A percentile compares a stretch with the other conserved stretches of the same genome.
These are phyloP conservation scores for Beauveria pseudobassiana DNA, from an alignment of 2,329 filamentous ascomycete genomes.

Conservation along the genomic window DNA sequence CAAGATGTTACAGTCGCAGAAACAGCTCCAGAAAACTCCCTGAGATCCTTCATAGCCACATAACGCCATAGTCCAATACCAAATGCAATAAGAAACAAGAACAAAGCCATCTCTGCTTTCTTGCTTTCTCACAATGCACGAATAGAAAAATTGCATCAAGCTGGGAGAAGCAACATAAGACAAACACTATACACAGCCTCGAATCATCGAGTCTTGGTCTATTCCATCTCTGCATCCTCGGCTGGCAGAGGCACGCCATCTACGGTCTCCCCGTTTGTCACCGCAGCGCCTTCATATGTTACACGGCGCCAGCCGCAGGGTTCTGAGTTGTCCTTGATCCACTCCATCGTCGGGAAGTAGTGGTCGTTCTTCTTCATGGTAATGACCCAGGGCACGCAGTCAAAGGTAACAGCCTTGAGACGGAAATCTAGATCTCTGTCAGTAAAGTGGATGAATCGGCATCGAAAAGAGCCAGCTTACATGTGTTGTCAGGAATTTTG, in stretches of 20 bases:
- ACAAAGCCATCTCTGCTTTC: not conserved
- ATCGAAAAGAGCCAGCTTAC: constrained; percentile 34
- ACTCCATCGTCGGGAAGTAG: constrained; percentile 71
- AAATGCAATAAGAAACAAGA: constrained; percentile 13
- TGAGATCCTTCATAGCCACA: constrained; percentile 29
- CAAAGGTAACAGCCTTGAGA: constrained; percentile 93
- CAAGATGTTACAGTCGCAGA: constrained; percentile 5
- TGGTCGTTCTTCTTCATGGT: constrained; percentile 99
- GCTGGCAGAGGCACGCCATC: constrained; percentile 38
- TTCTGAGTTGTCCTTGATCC: constrained; percentile 55
- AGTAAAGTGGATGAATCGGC: not conserved
- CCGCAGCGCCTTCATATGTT: constrained; percentile 51
- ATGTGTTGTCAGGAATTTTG: constrained; percentile 91
- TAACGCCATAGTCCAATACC: constrained; percentile 24
- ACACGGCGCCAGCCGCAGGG: constrained; percentile 56
- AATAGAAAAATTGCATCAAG: not conserved
- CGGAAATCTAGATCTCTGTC: constrained; percentile 62
- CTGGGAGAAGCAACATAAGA: not conserved
- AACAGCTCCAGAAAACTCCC: constrained; percentile 27
- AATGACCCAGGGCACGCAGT: constrained; percentile 97
- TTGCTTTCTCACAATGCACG: not conserved
- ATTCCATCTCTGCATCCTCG: constrained; percentile 39
- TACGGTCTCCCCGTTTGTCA: constrained; percentile 45
- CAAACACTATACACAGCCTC: constrained; percentile 5
- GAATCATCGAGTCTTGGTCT: constrained; percentile 7